Conservation (phyloP, 306 rosid species). For the Cucumis sativus region DNA sequence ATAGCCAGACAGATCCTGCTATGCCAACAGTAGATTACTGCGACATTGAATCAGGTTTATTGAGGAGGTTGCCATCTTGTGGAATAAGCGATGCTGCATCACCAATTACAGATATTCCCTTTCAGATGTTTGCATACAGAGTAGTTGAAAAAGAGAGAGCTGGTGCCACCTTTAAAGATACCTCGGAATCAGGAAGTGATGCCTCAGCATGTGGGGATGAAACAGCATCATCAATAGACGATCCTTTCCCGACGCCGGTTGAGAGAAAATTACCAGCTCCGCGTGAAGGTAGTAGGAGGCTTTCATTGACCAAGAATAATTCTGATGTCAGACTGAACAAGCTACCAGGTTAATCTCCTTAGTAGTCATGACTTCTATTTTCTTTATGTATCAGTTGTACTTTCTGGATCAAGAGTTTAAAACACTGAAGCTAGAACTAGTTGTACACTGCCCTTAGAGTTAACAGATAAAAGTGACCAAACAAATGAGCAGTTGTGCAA, state of each 20-base stretch:
- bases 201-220: conserved; percentile 71
- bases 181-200: conserved; percentile 71
- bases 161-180: conserved; percentile 25
- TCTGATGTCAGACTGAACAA: conserved; percentile 29
- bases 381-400: neutral
- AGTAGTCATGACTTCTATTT: neutral
- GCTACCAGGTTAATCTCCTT: conserved; percentile 33
- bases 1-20: conserved; percentile 38
- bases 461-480: neutral
- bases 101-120: conserved; percentile 47
- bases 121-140: conserved; percentile 66
- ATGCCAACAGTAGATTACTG: conserved; percentile 53
- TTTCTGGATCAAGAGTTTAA: neutral
- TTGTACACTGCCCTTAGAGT: neutral
- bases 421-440: neutral
- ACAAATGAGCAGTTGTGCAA: neutral
- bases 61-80: conserved; percentile 56
- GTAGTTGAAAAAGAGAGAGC: conserved; percentile 40
- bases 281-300: conserved; percentile 32
- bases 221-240: conserved; percentile 36
- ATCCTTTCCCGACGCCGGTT: conserved; percentile 26
- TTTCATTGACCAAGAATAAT: conserved; percentile 21
- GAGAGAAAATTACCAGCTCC: conserved; percentile 34
- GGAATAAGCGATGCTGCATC: conserved; percentile 25
- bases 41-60: conserved; percentile 47